phyloP scores from a whole-genome alignment of 495 filamentous ascomycete species.

The Aspergillus leporis region DNA sequence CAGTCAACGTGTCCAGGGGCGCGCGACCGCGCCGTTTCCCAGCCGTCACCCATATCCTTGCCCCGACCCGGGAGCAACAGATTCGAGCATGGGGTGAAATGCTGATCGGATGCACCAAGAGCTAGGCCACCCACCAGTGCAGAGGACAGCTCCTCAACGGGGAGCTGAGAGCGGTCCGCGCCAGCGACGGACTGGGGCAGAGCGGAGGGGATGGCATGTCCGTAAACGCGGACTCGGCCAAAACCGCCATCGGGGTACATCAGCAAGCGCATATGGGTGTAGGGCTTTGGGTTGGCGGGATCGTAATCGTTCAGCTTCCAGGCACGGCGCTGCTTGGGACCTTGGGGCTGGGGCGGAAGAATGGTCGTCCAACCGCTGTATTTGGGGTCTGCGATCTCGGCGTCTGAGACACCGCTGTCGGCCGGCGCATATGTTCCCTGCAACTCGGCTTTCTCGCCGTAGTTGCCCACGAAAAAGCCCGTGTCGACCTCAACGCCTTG shows the following conservation, averaged over 20 bases:
- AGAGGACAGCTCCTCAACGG: constrained; percentile 79
- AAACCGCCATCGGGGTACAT: constrained; percentile 98
- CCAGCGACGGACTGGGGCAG: constrained; percentile 10
- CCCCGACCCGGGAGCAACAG: constrained; percentile 82
- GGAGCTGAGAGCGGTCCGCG: constrained; percentile 19
- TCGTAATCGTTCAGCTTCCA: constrained; percentile 64
- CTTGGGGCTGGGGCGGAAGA: constrained; percentile 67
- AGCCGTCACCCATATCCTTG: constrained; percentile 91
- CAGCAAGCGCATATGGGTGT: constrained; percentile 81
- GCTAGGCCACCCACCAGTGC: constrained; percentile 80
- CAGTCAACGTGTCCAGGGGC: constrained; percentile 81
- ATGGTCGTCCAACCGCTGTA: constrained; percentile 71
- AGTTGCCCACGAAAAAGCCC: constrained; percentile 83
- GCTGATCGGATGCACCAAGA: constrained; percentile 76
- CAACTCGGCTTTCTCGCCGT: constrained; percentile 80
- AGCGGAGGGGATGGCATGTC: constrained; percentile 58
- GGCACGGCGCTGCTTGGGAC: constrained; percentile 71
- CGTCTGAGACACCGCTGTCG: constrained; percentile 55
- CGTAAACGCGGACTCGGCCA: constrained; percentile 80
- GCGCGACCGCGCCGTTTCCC: constrained; percentile 85
- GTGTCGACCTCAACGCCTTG: constrained; percentile 86
- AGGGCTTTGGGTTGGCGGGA: constrained; percentile 58
- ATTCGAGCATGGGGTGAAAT: constrained; percentile 83
- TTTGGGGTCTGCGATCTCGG: constrained; percentile 59
- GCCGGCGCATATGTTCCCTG: constrained; percentile 65